Base-by-base conservation (phyloP, 2,329 filamentous ascomycete species). In the Pseudopithomyces chartarum region DNA sequence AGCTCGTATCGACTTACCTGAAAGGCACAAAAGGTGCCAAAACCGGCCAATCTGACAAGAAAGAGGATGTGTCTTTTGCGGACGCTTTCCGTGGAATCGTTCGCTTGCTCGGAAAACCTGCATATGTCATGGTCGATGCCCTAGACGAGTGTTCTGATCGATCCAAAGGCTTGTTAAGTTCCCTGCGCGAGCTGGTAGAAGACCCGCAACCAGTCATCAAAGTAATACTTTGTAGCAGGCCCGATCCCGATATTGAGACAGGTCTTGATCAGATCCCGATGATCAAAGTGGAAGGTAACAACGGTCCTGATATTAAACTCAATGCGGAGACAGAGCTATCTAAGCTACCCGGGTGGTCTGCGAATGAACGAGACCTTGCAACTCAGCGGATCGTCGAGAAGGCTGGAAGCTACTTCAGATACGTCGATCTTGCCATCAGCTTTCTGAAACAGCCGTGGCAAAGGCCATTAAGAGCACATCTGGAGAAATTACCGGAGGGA, bases 361-460 rank as follows among this genome's bases (percentile, higher is more conserved):
- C 43, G 11, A n/a, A 32, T 32, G 43, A 45, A 11, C 43, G 43
- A n/a, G 43, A 45, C 8, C 5, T 17, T 17, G 43, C 43, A 13
- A 45, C 43, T 32, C n/a, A 11, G 8, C 29, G 17, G 11, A 32
- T 45, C 6, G 43, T 45, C 23, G 43, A 45, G 3, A 45, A 45
- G n/a, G 43, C 43, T 32, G 43, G 43, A 12, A 45, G 43, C 15
- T 45, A 45, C n/a, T 45, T 45, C 23, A 22, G 43, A n/a, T 45
- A 45, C 17, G 23, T 45, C 11, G 43, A 45, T n/a, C 43, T 45
- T 17, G 43, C 43, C 15, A 45, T 45, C 20, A 23, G 23, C 13
- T 45, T 45, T n/a, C 23, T 45, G 13, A 45, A 45, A 32, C 43
- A 45, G 23, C 43, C 43, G 6, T 45, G 43, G 43, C 43, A 45